Base-by-base conservation (phyloP, 768 basidiomycete genomes). In the Termitomyces sp. region DNA sequence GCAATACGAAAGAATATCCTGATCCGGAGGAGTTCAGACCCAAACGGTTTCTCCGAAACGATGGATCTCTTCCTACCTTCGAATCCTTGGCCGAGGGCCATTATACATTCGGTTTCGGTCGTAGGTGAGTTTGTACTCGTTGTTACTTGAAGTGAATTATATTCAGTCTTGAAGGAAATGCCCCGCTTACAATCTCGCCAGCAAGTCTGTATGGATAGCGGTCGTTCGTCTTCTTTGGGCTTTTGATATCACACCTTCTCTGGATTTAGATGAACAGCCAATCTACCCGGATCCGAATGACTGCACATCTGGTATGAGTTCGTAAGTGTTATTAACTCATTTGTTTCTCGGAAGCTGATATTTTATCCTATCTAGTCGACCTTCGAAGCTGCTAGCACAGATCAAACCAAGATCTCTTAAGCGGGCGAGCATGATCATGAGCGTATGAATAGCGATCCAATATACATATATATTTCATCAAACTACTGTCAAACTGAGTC, bases 191-290 rank as follows among this genome's bases (percentile, higher is more conserved):
- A 51, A 52, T 19, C 56, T 57, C 21, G 50, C 49, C 19, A 32
- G 40, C 19, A 57, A 45, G 37, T 57, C 56, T 4, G 43, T 52
- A 23, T 57, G 56, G 51, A 46, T 57, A 45, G 51, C 34, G 7
- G 16, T 57, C 17, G 50, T 52, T 34, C 50, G 50, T 32, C 35
- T 57, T n/a, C 32, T 57, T 9, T 57, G 56, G 49, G 56, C 56
- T 21, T 57, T 57, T 28, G 43, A 57, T 50, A 44, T 52, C 32
- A 27, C 12, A 16, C 49, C 56, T 39, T 27, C 25, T 40, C 32
- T 51, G 49, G 56, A 57, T 51, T 8, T 34, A 30, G 46, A 21
- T 23, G 44, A 45, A 28, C 9, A 23, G 10, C 42, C 42, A 12
- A 42, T 42, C 11, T 21, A 42, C 8, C 43, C 37, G 1, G 51